Evolutionary conservation across 148 eudicot species (phyloP).

Genomic region (Rhododendron vialii): DNA sequence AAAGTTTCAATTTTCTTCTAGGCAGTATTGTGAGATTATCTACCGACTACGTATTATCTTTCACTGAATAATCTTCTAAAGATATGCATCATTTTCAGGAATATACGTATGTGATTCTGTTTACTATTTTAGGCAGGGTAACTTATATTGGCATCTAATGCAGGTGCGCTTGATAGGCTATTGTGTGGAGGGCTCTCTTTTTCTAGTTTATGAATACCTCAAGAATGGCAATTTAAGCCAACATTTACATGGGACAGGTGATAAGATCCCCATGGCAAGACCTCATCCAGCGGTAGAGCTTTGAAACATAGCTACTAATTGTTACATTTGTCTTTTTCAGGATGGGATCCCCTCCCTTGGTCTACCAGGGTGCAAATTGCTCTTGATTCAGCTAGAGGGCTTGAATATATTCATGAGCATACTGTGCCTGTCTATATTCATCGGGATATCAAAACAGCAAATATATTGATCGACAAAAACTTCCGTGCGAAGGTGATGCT

Average conservation of each 20-base stretch:
- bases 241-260: conserved; percentile 74
- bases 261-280: conserved; percentile 5
- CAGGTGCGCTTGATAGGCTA: conserved; percentile 92
- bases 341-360: conserved; percentile 63
- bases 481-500: conserved; percentile 68
- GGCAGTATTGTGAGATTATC: background rate
- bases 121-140: conserved; percentile 1
- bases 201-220: conserved; percentile 75
- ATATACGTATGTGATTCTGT: background rate
- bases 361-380: conserved; percentile 87
- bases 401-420: conserved; percentile 95
- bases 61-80: background rate
- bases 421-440: conserved; percentile 93
- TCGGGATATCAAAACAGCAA: conserved; percentile 92
- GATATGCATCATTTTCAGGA: background rate
- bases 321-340: conserved; percentile 26
- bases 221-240: conserved; percentile 81
- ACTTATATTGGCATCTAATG: conserved; percentile 9
- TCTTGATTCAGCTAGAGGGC: conserved; percentile 96
- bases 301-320: background rate
- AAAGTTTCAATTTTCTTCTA: background rate
- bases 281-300: background rate
- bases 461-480: conserved; percentile 77
- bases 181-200: conserved; percentile 75
- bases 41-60: background rate